Evolutionary conservation across 2,329 filamentous ascomycete genomes (phyloP).

Genomic region (Nemania bipapillata): DNA sequence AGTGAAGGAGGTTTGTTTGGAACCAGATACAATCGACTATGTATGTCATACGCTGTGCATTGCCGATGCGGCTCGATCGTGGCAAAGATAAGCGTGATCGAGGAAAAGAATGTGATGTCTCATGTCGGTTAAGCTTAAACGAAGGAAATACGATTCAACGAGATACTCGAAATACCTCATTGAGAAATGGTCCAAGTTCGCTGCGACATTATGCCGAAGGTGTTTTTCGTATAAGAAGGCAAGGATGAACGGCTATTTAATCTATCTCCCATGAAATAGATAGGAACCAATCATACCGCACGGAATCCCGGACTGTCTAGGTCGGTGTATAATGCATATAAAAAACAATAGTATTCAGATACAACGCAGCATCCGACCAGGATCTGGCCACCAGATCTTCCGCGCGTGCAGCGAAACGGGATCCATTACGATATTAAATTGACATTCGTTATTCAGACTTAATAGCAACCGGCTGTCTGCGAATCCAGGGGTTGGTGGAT

Average conservation of each 20-base stretch:
- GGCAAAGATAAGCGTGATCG: not conserved
- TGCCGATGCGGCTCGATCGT: not conserved
- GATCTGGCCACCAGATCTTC: not conserved
- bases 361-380: not conserved
- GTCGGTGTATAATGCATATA: not conserved
- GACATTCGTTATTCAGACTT: not conserved
- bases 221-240: not conserved
- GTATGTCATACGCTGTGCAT: not conserved
- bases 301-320: not conserved
- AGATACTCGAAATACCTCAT: not conserved
- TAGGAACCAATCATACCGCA: not conserved
- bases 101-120: not conserved
- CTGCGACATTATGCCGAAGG: not conserved
- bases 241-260: not conserved
- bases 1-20: not conserved
- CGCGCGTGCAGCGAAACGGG: not conserved
- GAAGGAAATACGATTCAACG: not conserved
- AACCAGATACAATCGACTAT: not conserved
- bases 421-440: not conserved
- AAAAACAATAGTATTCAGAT: not conserved
- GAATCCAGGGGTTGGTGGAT: conserved; percentile 27
- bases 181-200: not conserved
- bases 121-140: too few species aligned
- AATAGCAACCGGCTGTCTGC: not conserved
- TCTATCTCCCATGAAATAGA: not conserved